phyloP scores from a whole-genome alignment of 805 yeast genomes.

The Lipomyces oligophaga region DNA sequence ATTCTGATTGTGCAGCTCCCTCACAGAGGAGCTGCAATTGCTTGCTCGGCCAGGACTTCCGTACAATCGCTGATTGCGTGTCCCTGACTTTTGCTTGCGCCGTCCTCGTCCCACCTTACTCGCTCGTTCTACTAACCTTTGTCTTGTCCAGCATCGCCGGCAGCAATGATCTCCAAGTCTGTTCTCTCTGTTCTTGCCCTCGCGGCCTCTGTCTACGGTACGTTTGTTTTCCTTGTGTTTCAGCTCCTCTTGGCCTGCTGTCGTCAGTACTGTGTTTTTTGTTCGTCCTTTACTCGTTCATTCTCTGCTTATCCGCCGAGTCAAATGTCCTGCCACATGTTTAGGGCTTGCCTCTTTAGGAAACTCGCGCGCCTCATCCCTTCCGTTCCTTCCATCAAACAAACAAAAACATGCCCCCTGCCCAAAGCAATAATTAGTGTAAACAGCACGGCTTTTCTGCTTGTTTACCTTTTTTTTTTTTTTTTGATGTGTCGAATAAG shows the following conservation, averaged over 20 bases:
- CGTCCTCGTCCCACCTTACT: not conserved
- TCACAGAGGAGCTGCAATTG: not conserved
- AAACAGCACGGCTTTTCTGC: no score
- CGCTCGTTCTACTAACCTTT: not conserved
- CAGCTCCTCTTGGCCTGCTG: not conserved
- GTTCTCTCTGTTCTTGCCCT: constrained; percentile 18
- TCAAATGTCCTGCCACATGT: not conserved
- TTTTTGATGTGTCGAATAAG: not conserved
- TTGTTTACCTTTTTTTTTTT: not conserved
- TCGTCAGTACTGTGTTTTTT: not conserved
- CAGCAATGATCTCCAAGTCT: constrained; percentile 13
- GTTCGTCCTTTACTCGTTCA: not conserved
- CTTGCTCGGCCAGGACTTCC: not conserved
- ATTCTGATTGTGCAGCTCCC: not conserved
- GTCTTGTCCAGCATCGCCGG: not conserved
- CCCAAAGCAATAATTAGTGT: no score
- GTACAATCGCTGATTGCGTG: not conserved
- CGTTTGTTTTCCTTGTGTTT: not conserved
- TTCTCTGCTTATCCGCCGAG: no score
- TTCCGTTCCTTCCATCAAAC: not conserved
- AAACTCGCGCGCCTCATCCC: not conserved
- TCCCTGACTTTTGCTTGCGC: not conserved
- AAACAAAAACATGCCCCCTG: not conserved
- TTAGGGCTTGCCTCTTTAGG: not conserved
- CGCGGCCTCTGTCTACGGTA: constrained; percentile 25